Percentiles rank a stretch among this genome's conserved stretches.
phyloP scores from a whole-genome alignment of 2,329 filamentous ascomycete genomes.

The Colletotrichum tofieldiae region DNA sequence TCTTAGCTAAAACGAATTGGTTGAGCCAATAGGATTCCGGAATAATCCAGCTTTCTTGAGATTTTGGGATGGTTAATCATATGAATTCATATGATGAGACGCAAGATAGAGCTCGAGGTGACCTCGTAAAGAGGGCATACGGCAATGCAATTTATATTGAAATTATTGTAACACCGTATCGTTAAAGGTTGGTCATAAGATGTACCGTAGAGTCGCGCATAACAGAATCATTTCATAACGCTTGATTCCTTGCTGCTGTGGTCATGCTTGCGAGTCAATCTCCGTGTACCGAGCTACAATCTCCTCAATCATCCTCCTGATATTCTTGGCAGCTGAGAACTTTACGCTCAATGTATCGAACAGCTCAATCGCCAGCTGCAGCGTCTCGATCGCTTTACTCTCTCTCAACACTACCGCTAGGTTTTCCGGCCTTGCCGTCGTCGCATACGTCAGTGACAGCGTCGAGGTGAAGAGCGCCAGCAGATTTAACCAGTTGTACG shows the following conservation, averaged over 20 bases:
- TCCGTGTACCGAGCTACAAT: slow-evolving; percentile 47
- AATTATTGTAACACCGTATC: no score
- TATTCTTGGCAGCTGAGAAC: slow-evolving; percentile 51
- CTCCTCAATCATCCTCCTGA: slow-evolving; percentile 45
- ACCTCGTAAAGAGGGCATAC: no score
- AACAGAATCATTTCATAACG: neutral
- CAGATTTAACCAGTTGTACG: slow-evolving; percentile 60
- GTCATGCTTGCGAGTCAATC: slow-evolving; percentile 14
- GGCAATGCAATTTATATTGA: no score
- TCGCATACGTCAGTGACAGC: slow-evolving; percentile 60
- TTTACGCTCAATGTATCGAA: slow-evolving; percentile 52
- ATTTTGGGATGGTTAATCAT: no score
- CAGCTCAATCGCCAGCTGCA: slow-evolving; percentile 51
- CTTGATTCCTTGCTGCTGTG: neutral
- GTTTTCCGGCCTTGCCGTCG: slow-evolving; percentile 56
- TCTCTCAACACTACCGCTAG: slow-evolving; percentile 48
- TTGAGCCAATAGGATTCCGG: no score
- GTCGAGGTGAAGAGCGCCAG: slow-evolving; percentile 59
- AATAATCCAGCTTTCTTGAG: no score
- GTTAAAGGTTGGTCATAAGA: no score
- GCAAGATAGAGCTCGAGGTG: no score
- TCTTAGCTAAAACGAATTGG: no score
- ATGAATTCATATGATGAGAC: no score
- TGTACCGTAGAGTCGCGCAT: neutral
- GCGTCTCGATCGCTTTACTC: slow-evolving; percentile 50